Conservation (phyloP, 2,329 filamentous ascomycete species). For the Magnaporthales sp. region DNA sequence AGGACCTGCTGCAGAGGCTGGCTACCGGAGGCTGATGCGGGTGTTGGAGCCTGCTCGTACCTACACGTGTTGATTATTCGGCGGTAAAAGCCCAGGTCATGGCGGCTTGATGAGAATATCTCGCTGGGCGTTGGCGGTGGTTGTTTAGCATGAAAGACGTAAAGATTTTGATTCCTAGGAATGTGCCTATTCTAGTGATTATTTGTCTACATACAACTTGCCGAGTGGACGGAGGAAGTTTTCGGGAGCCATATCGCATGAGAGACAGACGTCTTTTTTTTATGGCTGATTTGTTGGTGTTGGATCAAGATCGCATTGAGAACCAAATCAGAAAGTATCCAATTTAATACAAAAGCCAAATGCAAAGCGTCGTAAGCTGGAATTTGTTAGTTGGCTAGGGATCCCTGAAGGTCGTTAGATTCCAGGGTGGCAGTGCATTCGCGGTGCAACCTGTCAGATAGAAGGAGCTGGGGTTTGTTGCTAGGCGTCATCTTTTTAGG, state of each 20-base stretch:
- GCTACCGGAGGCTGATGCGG: not conserved
- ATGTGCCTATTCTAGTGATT: not conserved
- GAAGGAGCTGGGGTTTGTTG: not conserved
- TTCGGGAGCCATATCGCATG: not conserved
- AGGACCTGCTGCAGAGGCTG: slow-evolving; percentile 17
- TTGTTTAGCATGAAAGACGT: not conserved
- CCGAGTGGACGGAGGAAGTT: not conserved
- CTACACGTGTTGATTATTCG: slow-evolving; percentile 36
- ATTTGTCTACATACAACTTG: not conserved
- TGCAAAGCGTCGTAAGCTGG: not conserved
- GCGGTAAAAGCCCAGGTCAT: slow-evolving; percentile 36
- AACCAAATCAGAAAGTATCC: not conserved
- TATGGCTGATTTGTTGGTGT: not conserved
- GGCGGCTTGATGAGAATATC: slow-evolving; percentile 34
- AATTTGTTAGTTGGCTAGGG: not conserved
- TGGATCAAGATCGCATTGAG: not conserved
- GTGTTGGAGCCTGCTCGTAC: slow-evolving; percentile 22
- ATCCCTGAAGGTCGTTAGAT: not conserved
- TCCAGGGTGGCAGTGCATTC: not conserved
- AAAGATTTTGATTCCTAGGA: not conserved
- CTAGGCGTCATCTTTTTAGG: not conserved
- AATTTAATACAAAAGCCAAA: not conserved
- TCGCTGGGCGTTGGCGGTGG: slow-evolving; percentile 17
- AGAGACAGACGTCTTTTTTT: too few relatives aligned
- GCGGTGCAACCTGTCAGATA: not conserved